Percentiles rank a stretch among this genome's conserved stretches.
Evolutionary conservation across 306 rosid genomes (phyloP).

Genomic region (Fragaria ananassa): DNA sequence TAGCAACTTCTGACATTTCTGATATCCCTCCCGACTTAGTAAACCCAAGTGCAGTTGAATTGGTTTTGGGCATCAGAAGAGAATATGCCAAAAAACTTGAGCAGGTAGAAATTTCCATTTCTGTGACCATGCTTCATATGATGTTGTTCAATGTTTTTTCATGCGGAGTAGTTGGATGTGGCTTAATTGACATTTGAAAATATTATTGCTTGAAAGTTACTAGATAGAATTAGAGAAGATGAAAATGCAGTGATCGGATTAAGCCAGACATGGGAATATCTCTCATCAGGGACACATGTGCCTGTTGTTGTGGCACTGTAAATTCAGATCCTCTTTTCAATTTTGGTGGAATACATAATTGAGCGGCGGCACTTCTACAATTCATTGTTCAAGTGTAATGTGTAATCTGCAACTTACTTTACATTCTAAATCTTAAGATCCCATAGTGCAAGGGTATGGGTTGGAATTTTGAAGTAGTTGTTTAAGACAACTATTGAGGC

Average conservation of each 20-base stretch:
- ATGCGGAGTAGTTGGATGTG: constrained; percentile 10
- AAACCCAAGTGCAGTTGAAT: constrained; percentile 71
- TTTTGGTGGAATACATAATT: neutral
- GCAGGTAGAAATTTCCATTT: constrained; percentile 49
- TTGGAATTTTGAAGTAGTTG: neutral
- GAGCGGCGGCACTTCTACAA: neutral
- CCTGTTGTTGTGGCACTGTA: neutral
- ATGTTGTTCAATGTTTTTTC: neutral
- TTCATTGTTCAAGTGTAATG: neutral
- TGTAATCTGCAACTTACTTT: neutral
- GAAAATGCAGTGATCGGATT: neutral
- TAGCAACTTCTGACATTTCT: constrained; percentile 35
- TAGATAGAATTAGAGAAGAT: too few species aligned
- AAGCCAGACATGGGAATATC: neutral
- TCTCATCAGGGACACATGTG: neutral
- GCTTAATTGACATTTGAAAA: constrained; percentile 16
- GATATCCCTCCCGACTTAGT: constrained; percentile 76
- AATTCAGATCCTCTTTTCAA: neutral
- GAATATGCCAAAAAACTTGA: constrained; percentile 81
- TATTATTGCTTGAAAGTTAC: neutral
- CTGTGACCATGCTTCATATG: constrained; percentile 19
- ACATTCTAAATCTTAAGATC: neutral
- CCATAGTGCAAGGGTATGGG: neutral
- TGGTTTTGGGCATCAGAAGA: constrained; percentile 67
- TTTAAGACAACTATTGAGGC: too few species aligned